A percentile compares a stretch with the other conserved stretches of the same genome.
Evolutionary conservation across 1,139 yeast species (phyloP).

Genomic region (Pichia sp.): DNA sequence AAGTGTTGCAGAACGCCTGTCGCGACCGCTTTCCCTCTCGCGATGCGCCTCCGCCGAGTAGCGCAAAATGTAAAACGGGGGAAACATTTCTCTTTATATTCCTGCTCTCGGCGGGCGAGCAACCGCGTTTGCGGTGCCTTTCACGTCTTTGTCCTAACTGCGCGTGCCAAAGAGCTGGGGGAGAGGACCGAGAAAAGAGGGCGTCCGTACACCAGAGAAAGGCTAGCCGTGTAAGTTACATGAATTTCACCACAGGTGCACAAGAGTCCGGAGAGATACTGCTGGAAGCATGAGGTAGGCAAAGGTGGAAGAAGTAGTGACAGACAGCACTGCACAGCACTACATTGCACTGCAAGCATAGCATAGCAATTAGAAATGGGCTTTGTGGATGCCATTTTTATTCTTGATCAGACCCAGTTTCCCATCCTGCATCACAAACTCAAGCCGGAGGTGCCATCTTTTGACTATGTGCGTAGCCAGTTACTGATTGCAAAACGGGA

Average conservation of each 20-base stretch:
- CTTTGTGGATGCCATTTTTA: constrained; percentile 57
- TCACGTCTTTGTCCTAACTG: neutral
- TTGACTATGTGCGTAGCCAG: constrained; percentile 31
- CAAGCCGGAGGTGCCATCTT: constrained; percentile 37
- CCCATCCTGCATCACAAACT: constrained; percentile 10
- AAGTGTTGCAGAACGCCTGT: neutral
- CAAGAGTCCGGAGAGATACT: too few relatives aligned
- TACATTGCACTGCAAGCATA: neutral
- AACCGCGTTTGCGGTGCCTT: neutral
- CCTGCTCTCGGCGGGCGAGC: neutral
- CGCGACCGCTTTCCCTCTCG: neutral
- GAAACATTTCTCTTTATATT: neutral
- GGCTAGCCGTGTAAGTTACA: too few relatives aligned
- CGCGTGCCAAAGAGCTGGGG: too few relatives aligned
- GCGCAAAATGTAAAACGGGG: neutral
- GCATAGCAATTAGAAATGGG: constrained; percentile 32
- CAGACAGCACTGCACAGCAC: neutral
- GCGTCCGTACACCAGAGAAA: neutral
- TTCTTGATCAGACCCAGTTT: constrained; percentile 46
- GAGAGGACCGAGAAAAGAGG: neutral
- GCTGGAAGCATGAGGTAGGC: neutral
- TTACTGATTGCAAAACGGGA: constrained; percentile 17
- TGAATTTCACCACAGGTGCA: too few relatives aligned
- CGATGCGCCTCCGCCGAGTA: neutral
- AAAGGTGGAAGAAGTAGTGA: neutral